Evolutionary conservation across 108 stramenopile genomes (phyloP), one percentile per base, ranked within the genome.

Genomic region (Conticribra weissflogii): DNA sequence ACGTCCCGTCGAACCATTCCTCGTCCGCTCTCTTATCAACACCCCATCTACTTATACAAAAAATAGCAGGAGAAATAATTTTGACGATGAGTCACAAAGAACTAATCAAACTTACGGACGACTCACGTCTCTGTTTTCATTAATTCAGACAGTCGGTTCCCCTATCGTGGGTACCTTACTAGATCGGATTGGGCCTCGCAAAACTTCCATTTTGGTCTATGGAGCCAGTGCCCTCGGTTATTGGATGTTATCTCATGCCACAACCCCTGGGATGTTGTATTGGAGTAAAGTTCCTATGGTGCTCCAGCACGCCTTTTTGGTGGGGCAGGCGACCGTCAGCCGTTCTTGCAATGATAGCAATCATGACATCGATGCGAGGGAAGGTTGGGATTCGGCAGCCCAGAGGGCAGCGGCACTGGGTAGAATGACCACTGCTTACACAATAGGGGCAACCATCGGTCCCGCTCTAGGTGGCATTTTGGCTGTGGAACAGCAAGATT

Each of bases 341-440:
- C 59, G 76, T 12, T 60, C 59, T 31, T 65, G 71, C 5, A 68
- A 59, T 17, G 54, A 54, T 21, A 71, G 68, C 14, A 64, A 65
- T 54, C 78, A 48, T 48, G 55, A 32, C n/a, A n/a, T n/a, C n/a
- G n/a, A n/a, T n/a, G n/a, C n/a, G n/a, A n/a, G n/a, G n/a, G n/a
- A n/a, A n/a, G n/a, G n/a, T n/a, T n/a, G n/a, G n/a, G n/a, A n/a
- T n/a, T 36, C 31, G 3, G 49, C 77, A 0, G 51, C 76, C 15
- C 56, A 44, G 21, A 82, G 92, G 3, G 89, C 86, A 0, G 73
- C 64, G 28, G 92, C 89, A 8, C 72, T 93, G 60, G 88, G 91
- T 31, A 72, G 86, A 47, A 88, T 90, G 85, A 93, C 89, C 16
- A 89, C 86, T n/a, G 83, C 88, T 2, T 91, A 89, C 58, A 91